Conservation (phyloP, 257 asterid species). For the Scutellaria minor region DNA sequence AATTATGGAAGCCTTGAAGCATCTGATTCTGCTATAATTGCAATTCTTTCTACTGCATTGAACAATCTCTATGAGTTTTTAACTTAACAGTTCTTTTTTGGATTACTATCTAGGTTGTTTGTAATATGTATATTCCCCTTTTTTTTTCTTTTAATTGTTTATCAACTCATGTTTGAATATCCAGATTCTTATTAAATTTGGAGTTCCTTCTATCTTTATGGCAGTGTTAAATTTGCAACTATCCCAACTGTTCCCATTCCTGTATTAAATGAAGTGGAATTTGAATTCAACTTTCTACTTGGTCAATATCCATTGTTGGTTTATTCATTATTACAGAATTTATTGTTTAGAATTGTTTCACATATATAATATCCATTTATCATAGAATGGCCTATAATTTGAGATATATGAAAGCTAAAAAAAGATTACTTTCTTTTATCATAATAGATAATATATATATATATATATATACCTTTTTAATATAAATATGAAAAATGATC, state of each 20-base stretch:
- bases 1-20: slow-evolving; percentile 84
- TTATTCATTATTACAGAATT: no score
- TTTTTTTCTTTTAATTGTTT: no score
- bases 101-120: slow-evolving; percentile 12
- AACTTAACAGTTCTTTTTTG: neutral
- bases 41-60: slow-evolving; percentile 1
- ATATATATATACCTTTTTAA: no score
- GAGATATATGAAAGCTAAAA: no score
- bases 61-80: no score
- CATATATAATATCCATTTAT: no score
- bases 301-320: neutral
- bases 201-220: slow-evolving; percentile 14
- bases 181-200: neutral
- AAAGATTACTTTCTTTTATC: no score
- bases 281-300: neutral
- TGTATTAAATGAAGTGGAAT: slow-evolving; percentile 33
- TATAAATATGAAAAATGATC: no score
- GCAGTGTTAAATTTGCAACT: slow-evolving; percentile 18
- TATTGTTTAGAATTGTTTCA: no score
- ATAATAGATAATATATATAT: no score
- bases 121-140: slow-evolving; percentile 32
- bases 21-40: neutral
- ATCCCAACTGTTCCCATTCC: slow-evolving; percentile 31
- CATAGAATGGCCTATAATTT: no score
- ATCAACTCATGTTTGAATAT: neutral